Conservation (phyloP, 2,329 filamentous ascomycete genomes). For the Aspergillus sp. region DNA sequence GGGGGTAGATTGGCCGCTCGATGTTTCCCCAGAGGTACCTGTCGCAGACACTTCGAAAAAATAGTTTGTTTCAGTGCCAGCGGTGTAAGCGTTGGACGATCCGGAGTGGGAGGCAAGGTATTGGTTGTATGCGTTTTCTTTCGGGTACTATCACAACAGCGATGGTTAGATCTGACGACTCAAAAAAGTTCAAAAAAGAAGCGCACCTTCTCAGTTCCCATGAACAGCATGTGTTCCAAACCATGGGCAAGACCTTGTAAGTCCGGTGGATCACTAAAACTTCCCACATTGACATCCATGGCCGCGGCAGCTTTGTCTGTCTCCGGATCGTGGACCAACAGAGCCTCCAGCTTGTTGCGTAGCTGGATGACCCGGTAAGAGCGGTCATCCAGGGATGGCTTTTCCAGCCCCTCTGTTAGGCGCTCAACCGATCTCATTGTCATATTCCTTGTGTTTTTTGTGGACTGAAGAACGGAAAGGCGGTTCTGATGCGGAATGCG, state of each 20-base stretch:
- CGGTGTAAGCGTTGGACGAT: conserved; percentile 93
- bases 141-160: conserved; percentile 67
- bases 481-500: conserved; percentile 22
- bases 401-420: conserved; percentile 76
- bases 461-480: conserved; percentile 25
- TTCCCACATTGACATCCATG: conserved; percentile 93
- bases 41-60: conserved; percentile 94
- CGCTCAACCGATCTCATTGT: conserved; percentile 44
- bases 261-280: conserved; percentile 87
- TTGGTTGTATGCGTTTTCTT: conserved; percentile 93
- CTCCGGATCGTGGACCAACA: conserved; percentile 90
- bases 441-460: conserved; percentile 23
- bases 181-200: neutral
- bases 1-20: conserved; percentile 32
- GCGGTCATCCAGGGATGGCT: conserved; percentile 82
- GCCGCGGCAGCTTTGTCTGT: conserved; percentile 97
- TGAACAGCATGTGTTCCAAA: conserved; percentile 94
- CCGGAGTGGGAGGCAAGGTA: conserved; percentile 91
- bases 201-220: conserved; percentile 90
- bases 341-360: conserved; percentile 83
- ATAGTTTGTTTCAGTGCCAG: conserved; percentile 92
- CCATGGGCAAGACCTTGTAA: conserved; percentile 96
- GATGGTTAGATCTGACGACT: neutral
- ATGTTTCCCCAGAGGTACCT: conserved; percentile 51
- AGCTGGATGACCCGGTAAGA: conserved; percentile 86